These are phyloP conservation scores for Inga leiocalycina DNA, from an alignment of 306 rosid genomes.

Conservation along the genomic window DNA sequence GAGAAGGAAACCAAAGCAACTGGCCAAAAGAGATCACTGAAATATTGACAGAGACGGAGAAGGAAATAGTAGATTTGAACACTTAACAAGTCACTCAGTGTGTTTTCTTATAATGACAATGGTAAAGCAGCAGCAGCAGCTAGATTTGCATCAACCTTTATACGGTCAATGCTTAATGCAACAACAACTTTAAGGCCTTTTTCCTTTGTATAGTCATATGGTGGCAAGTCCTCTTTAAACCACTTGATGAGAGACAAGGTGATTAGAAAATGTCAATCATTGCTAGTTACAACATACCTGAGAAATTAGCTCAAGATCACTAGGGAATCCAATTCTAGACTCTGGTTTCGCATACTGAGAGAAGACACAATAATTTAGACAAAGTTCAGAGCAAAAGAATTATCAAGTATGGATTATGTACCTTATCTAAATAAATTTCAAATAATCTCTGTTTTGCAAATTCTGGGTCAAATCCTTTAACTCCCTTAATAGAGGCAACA, in stretches of 20 bases:
- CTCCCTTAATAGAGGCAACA: conserved; percentile 86
- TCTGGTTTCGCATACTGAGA: conserved; percentile 92
- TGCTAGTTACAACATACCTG: conserved; percentile 54
- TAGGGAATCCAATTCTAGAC: conserved; percentile 94
- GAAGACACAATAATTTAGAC: conserved; percentile 33
- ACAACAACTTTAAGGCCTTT: conserved; percentile 98
- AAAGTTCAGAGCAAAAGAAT: conserved; percentile 8
- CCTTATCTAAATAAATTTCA: conserved; percentile 91
- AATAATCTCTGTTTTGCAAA: conserved; percentile 88
- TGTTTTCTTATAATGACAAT: conserved; percentile 68
- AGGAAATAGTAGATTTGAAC: not conserved
- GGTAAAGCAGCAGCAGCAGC: conserved; percentile 82
- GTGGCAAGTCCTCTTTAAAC: conserved; percentile 31
- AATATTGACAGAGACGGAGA: too few species aligned
- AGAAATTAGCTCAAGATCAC: conserved; percentile 87
- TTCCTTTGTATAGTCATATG: conserved; percentile 68
- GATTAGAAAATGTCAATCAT: conserved; percentile 26
- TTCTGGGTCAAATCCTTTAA: conserved; percentile 68
- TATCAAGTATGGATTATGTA: conserved; percentile 31
- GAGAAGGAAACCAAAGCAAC: too few species aligned
- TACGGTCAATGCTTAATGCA: conserved; percentile 96
- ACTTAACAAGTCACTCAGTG: conserved; percentile 28
- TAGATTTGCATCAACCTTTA: conserved; percentile 96
- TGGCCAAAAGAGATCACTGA: too few species aligned
- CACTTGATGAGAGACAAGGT: conserved; percentile 30